These are phyloP conservation scores for Buxus sempervirens DNA, from an alignment of 164 flowering plant species.

Conservation along the genomic window DNA sequence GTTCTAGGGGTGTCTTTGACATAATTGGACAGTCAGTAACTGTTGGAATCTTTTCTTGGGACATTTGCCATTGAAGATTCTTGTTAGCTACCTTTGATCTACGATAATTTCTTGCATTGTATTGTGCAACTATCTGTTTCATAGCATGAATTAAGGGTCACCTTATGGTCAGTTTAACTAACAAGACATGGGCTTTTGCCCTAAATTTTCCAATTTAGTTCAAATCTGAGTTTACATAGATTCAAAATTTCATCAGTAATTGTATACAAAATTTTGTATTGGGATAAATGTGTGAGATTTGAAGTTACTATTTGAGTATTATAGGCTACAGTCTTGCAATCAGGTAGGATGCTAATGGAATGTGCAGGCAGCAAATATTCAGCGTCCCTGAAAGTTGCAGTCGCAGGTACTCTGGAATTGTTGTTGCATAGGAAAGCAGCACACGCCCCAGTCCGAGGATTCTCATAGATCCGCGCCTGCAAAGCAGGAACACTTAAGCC, in stretches of 20 bases:
- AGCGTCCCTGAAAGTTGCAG: constrained; percentile 38
- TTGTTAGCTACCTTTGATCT: constrained; percentile 30
- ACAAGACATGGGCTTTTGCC: too few relatives aligned
- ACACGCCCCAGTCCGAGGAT: constrained; percentile 30
- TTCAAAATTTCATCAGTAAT: too few relatives aligned
- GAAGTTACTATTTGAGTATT: constrained; percentile 55
- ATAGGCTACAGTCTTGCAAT: constrained; percentile 70
- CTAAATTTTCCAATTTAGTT: too few relatives aligned
- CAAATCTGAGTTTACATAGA: too few relatives aligned
- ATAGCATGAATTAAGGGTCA: neutral
- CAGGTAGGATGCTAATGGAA: constrained; percentile 74
- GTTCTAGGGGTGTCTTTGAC: constrained; percentile 35
- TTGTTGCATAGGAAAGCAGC: constrained; percentile 64
- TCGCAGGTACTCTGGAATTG: constrained; percentile 17
- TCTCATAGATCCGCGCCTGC: constrained; percentile 36
- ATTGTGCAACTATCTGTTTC: constrained; percentile 64
- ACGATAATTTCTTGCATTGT: constrained; percentile 50
- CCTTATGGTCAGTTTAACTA: neutral
- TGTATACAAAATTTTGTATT: too few relatives aligned
- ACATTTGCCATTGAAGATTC: constrained; percentile 48
- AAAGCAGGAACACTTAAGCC: neutral
- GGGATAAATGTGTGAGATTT: too few relatives aligned
- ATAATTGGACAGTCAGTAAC: constrained; percentile 12
- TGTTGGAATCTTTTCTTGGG: constrained; percentile 39
- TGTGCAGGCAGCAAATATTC: constrained; percentile 37